phyloP scores from a whole-genome alignment of 192 early-diverging fungal species.

The Hyaloraphidium curvatum region DNA sequence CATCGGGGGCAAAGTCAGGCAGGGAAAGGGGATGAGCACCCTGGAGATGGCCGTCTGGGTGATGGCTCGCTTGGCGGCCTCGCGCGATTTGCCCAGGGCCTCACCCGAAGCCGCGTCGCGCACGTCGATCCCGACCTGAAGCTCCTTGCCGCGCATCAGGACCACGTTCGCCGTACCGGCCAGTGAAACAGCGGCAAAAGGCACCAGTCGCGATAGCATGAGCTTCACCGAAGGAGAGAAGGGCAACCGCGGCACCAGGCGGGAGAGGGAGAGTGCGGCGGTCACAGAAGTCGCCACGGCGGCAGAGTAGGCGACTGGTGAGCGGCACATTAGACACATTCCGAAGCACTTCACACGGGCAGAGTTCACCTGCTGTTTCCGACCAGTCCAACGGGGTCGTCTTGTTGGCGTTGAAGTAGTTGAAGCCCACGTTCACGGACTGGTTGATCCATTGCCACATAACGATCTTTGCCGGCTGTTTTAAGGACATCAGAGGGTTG shows the following conservation, averaged over 20 bases:
- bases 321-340: neutral
- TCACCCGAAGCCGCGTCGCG: constrained; percentile 17
- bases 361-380: constrained; percentile 43
- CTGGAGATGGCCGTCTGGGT: constrained; percentile 23
- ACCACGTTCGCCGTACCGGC: constrained; percentile 69
- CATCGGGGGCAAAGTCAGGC: constrained; percentile 49
- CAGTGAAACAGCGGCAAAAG: constrained; percentile 57
- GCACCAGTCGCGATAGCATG: constrained; percentile 30
- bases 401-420: constrained; percentile 69
- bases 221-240: constrained; percentile 16
- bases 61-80: neutral
- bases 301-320: constrained; percentile 45
- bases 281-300: constrained; percentile 60
- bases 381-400: constrained; percentile 47
- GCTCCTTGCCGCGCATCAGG: constrained; percentile 65
- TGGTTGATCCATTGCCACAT: constrained; percentile 75
- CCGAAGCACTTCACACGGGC: neutral
- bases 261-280: constrained; percentile 50
- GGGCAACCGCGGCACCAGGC: constrained; percentile 29
- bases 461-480: constrained; percentile 23
- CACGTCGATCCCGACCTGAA: constrained; percentile 11
- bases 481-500: too few species aligned
- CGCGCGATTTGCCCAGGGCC: constrained; percentile 10
- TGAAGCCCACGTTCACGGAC: constrained; percentile 65
- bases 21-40: constrained; percentile 47